Base-by-base conservation (phyloP, 306 rosid genomes). In the Astragalus glycyphyllos region DNA sequence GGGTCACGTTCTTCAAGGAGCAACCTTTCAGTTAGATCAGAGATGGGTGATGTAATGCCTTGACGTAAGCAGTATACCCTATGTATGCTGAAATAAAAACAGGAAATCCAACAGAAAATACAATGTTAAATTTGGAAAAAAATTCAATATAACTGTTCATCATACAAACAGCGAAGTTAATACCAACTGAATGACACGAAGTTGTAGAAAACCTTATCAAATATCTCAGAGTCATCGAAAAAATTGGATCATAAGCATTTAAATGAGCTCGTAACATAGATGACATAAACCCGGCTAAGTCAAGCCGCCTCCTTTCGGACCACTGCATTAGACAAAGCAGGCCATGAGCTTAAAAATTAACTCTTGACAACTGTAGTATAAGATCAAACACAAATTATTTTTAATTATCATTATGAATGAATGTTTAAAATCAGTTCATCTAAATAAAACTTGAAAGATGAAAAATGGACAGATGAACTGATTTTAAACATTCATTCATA, bases 191-290 rank as follows among this genome's bases (percentile, higher is more conserved):
- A 66, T 7, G 40, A 73, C 55, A 67, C 46, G 20, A 67, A 56
- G 32, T 20, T 56, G 76, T 49, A 72, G 53, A 66, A 64, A 59
- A 94, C 99, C 96, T 95, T 89, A 89, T 95, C 84, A 95, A 82
- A 88, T 95, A 95, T 87, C 90, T 87, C 77, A 95, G 82, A 11
- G 97, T 81, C 99, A 95, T 86, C 4, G 97, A 95, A 80, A 95
- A 89, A 68, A 89, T 48, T 7, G 99, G 91, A 84, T 95, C 99
- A 58, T 95, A 95, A n/a, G 99, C 99, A 75, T 87, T 88, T 78
- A 95, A 84, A 84, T 91, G 92, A 48, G 96, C 93, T 85, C 96
- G 83, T 82, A 95, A 85, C 79, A 95, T 86, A 14, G 97, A 84
- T 48, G 97, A 84, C 82, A 95, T 77, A 58, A 91, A 67, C 68